Percentiles rank a stretch among this genome's conserved stretches.
Conservation (phyloP, 306 rosid species). For the Citrullus colocynthis region DNA sequence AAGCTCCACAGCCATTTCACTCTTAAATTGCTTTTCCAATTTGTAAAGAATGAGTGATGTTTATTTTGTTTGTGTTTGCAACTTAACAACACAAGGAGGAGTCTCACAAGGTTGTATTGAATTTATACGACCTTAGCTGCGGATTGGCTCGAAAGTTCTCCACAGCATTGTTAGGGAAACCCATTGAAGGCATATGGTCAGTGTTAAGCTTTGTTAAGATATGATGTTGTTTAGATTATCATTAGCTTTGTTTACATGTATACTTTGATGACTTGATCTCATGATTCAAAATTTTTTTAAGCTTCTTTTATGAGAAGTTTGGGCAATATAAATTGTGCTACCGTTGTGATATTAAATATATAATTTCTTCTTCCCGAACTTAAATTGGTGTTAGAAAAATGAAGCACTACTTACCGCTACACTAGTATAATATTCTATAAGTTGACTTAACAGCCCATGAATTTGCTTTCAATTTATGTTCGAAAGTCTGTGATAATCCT, state of each 20-base stretch:
- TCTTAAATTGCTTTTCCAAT: background rate
- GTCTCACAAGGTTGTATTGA: constrained; percentile 53
- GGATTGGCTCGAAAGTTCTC: constrained; percentile 76
- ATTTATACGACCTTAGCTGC: constrained; percentile 76
- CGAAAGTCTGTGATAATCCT: background rate
- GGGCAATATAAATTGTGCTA: background rate
- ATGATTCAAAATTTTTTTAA: background rate
- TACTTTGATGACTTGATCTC: background rate
- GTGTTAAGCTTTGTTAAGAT: constrained; percentile 1
- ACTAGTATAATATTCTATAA: background rate
- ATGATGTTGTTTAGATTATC: background rate
- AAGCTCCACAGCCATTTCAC: background rate
- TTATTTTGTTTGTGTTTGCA: background rate
- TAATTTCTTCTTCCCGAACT: background rate
- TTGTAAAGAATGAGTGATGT: background rate
- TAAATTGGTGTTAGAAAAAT: background rate
- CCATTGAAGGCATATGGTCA: constrained; percentile 82
- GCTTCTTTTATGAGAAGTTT: background rate
- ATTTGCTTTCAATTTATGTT: background rate
- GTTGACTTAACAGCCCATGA: too few relatives aligned
- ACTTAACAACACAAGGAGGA: constrained; percentile 41
- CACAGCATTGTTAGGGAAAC: constrained; percentile 58
- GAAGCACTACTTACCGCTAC: background rate
- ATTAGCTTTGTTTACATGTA: background rate
- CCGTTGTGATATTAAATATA: background rate